Conservation (phyloP, 2,329 filamentous ascomycete genomes). For the Sordariomycetes sp. region DNA sequence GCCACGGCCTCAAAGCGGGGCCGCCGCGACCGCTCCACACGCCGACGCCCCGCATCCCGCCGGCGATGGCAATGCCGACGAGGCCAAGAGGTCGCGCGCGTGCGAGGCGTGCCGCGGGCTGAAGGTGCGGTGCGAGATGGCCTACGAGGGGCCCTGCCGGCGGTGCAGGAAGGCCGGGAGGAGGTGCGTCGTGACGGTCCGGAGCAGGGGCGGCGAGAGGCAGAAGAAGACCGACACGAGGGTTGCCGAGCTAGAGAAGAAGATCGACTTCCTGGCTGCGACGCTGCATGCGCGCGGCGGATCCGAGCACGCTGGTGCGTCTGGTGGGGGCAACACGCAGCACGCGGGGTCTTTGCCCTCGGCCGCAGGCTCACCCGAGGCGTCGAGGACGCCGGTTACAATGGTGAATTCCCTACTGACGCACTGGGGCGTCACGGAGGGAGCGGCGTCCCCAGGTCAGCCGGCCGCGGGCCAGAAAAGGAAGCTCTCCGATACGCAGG, state of each 20-base stretch:
- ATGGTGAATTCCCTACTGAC: neutral
- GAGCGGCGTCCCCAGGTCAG: neutral
- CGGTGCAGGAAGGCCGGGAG: slow-evolving; percentile 75
- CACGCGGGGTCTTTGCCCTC: neutral
- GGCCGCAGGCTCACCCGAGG: neutral
- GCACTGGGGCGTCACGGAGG: neutral
- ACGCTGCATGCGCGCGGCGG: slow-evolving; percentile 42
- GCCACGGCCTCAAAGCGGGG: neutral
- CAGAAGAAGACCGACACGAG: slow-evolving; percentile 88
- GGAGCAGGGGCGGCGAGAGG: slow-evolving; percentile 51
- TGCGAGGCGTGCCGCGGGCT: slow-evolving; percentile 67
- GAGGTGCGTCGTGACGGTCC: slow-evolving; percentile 66
- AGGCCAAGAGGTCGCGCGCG: slow-evolving; percentile 58
- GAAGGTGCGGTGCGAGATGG: slow-evolving; percentile 79
- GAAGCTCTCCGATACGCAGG: slow-evolving; percentile 19
- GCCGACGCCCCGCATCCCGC: neutral
- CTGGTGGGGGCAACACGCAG: neutral
- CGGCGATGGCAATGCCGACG: slow-evolving; percentile 16
- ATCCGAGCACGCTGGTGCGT: neutral
- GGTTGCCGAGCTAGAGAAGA: slow-evolving; percentile 84
- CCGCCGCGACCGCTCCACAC: neutral
- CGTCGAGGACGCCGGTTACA: neutral
- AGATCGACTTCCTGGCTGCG: slow-evolving; percentile 80
- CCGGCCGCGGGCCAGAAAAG: slow-evolving; percentile 23
- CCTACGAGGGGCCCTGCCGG: slow-evolving; percentile 57